phyloP scores from a whole-genome alignment of 305 asterid genomes.

The Salvia sclarea region DNA sequence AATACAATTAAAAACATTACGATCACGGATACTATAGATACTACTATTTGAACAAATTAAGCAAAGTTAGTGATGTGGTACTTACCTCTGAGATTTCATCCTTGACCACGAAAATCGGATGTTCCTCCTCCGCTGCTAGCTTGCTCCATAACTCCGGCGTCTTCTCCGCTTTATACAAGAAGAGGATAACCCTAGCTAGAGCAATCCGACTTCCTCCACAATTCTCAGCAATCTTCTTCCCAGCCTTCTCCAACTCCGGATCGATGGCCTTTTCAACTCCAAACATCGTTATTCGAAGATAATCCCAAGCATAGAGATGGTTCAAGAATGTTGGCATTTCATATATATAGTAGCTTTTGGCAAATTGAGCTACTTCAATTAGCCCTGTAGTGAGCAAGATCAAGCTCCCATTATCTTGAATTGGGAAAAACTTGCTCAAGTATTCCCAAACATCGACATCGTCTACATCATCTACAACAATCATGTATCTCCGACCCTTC shows the following conservation, averaged over 20 bases:
- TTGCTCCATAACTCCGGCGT: neutral
- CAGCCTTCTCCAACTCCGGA: neutral
- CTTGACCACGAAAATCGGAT: neutral
- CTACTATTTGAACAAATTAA: too few relatives aligned
- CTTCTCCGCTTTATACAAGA: neutral
- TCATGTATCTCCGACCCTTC: neutral
- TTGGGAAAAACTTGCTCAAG: neutral
- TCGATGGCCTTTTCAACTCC: neutral
- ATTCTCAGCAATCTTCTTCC: conserved; percentile 1
- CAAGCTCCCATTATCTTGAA: conserved; percentile 7
- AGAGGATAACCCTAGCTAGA: neutral
- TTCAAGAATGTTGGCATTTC: neutral
- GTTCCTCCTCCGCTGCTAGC: neutral
- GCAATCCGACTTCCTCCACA: neutral
- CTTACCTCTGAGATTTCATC: conserved; percentile 9
- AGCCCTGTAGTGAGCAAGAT: neutral
- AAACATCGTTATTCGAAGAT: neutral
- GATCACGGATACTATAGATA: too few relatives aligned
- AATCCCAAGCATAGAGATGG: neutral
- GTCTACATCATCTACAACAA: neutral
- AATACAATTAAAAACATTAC: too few relatives aligned
- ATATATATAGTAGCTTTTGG: neutral
- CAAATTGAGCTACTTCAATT: conserved; percentile 3
- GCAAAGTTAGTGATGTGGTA: neutral
- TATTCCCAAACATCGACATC: neutral